Conservation (phyloP, 1,284 basidiomycete genomes). For the Sporisorium sorghi region DNA sequence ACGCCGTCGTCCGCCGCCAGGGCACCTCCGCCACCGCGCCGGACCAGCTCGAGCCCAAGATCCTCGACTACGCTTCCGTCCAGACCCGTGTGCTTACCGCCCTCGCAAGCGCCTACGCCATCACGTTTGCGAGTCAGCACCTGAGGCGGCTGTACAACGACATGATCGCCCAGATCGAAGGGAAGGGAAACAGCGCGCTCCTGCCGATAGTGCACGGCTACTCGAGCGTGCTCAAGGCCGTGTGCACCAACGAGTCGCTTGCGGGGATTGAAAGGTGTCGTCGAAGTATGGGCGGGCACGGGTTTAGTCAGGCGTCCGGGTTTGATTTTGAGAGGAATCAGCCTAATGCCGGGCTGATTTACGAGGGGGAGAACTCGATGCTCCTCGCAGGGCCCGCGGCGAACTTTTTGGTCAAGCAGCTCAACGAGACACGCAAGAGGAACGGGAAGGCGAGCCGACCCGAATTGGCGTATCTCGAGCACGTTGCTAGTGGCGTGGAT, state of each 20-base stretch:
- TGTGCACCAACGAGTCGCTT: slow-evolving; percentile 52
- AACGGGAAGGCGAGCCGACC: slow-evolving; percentile 25
- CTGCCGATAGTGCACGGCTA: slow-evolving; percentile 58
- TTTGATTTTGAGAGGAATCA: slow-evolving; percentile 61
- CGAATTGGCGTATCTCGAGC: slow-evolving; percentile 46
- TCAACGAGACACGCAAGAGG: slow-evolving; percentile 33
- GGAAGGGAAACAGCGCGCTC: slow-evolving; percentile 34
- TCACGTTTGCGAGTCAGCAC: slow-evolving; percentile 54
- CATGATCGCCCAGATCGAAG: slow-evolving; percentile 48
- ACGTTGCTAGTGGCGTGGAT: background rate
- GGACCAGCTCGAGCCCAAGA: slow-evolving; percentile 51
- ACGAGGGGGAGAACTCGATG: slow-evolving; percentile 62
- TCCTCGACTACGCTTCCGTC: slow-evolving; percentile 57
- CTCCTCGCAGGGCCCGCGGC: slow-evolving; percentile 54
- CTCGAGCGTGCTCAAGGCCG: slow-evolving; percentile 59
- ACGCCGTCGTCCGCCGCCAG: slow-evolving; percentile 53
- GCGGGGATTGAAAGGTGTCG: slow-evolving; percentile 53
- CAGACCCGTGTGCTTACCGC: slow-evolving; percentile 56
- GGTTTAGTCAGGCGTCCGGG: slow-evolving; percentile 52
- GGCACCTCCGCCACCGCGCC: slow-evolving; percentile 44
- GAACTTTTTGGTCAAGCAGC: slow-evolving; percentile 59
- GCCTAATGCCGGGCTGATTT: slow-evolving; percentile 59
- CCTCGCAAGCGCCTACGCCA: slow-evolving; percentile 52
- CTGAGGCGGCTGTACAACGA: slow-evolving; percentile 50
- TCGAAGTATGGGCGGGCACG: slow-evolving; percentile 58